These are phyloP conservation scores for Metschnikowia shivogae DNA, from an alignment of 805 yeast species.

Conservation along the genomic window DNA sequence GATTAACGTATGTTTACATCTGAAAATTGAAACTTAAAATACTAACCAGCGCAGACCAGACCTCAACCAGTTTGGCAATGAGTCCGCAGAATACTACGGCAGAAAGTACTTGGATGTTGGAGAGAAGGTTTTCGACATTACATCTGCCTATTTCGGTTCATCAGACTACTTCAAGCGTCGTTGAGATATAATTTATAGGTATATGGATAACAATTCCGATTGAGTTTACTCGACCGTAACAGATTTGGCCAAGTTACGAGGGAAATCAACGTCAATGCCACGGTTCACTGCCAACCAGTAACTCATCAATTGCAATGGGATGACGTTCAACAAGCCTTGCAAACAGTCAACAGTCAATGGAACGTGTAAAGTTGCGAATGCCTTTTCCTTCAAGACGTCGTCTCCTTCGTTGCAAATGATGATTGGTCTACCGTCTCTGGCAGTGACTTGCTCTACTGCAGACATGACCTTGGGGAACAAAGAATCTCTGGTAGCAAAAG, in stretches of 20 bases:
- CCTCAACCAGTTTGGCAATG: conserved; percentile 39
- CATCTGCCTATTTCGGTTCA: conserved; percentile 63
- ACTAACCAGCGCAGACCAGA: conserved; percentile 35
- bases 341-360: conserved; percentile 96
- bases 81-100: conserved; percentile 48
- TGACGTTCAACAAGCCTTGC: conserved; percentile 91
- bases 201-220: not conserved
- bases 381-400: conserved; percentile 53
- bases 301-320: conserved; percentile 93
- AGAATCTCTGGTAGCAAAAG: conserved; percentile 94
- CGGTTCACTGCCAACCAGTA: conserved; percentile 95
- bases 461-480: conserved; percentile 94
- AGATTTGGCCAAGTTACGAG: conserved; percentile 96
- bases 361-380: conserved; percentile 74
- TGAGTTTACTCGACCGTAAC: conserved; percentile 82
- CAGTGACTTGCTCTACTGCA: conserved; percentile 93
- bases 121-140: conserved; percentile 74
- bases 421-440: conserved; percentile 96
- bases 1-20: conserved; percentile 39
- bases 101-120: conserved; percentile 75
- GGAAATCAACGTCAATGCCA: conserved; percentile 97
- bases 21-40: not conserved
- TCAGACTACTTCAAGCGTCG: conserved; percentile 71
- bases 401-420: conserved; percentile 84
- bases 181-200: conserved; percentile 19